Percentiles rank a stretch among this genome's conserved stretches.
These are phyloP conservation scores for Boletus sensibilis DNA, from an alignment of 768 basidiomycete species.

Conservation along the genomic window DNA sequence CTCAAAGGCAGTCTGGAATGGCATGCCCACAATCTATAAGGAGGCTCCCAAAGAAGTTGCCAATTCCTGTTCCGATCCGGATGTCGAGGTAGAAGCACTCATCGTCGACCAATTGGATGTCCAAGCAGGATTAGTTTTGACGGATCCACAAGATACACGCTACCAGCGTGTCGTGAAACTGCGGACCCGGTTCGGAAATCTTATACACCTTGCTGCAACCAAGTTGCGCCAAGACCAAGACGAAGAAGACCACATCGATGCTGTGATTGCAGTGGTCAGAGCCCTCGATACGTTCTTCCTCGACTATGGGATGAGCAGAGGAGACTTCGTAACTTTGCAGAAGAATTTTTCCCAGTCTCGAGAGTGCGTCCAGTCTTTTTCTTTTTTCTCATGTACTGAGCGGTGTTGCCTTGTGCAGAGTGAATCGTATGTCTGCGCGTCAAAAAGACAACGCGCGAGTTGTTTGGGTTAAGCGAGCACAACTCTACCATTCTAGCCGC, in stretches of 20 bases:
- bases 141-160: conserved; percentile 68
- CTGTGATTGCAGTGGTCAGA: conserved; percentile 68
- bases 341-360: conserved; percentile 39
- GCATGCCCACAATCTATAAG: conserved; percentile 68
- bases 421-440: conserved; percentile 63
- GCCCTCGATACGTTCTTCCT: conserved; percentile 76
- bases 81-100: conserved; percentile 68
- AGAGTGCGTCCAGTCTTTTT: conserved; percentile 20
- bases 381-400: background rate
- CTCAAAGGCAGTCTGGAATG: conserved; percentile 73
- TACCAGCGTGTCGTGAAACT: conserved; percentile 62
- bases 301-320: conserved; percentile 62
- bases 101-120: conserved; percentile 65
- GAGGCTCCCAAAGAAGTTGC: conserved; percentile 55
- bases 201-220: conserved; percentile 65
- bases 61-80: conserved; percentile 56
- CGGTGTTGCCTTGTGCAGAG: conserved; percentile 34
- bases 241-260: conserved; percentile 85
- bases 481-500: conserved; percentile 73
- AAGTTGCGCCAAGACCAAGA: conserved; percentile 59
- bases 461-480: conserved; percentile 74
- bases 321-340: conserved; percentile 60
- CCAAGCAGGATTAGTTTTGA: conserved; percentile 71
- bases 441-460: conserved; percentile 77
- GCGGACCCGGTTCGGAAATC: conserved; percentile 62